These are phyloP conservation scores for Kockovaella imperatae DNA, from an alignment of 768 basidiomycete species.

Conservation along the genomic window DNA sequence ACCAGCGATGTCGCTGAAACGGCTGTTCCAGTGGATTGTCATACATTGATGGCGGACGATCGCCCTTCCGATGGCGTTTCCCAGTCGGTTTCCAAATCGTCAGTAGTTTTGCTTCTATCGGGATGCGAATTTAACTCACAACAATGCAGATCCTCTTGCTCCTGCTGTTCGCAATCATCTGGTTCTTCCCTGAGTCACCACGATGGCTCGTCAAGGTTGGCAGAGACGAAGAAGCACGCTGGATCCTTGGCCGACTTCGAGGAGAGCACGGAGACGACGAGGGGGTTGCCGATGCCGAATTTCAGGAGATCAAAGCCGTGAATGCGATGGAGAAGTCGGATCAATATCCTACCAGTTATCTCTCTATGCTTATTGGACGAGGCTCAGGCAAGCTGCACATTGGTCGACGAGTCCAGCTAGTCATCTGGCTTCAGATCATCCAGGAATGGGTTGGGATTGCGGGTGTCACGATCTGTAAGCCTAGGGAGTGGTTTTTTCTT, in stretches of 20 bases:
- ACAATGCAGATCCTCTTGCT: conserved; percentile 22
- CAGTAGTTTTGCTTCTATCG: no score
- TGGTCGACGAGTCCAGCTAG: conserved; percentile 3
- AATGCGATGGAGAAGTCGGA: neutral
- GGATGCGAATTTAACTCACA: no score
- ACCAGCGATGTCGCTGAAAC: neutral
- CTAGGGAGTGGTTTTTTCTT: neutral
- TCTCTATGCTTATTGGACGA: neutral
- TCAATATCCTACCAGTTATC: neutral
- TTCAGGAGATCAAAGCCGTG: conserved; percentile 6
- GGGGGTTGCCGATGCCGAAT: conserved; percentile 6
- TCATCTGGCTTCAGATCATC: conserved; percentile 23
- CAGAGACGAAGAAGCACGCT: conserved; percentile 7
- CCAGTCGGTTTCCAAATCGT: conserved; percentile 8
- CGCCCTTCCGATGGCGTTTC: conserved; percentile 15
- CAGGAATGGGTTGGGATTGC: conserved; percentile 26
- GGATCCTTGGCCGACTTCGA: conserved; percentile 8
- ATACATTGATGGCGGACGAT: conserved; percentile 7
- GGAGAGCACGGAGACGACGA: conserved; percentile 5
- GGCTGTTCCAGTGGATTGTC: conserved; percentile 3
- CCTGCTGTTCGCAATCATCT: conserved; percentile 9
- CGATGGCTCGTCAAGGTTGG: conserved; percentile 32
- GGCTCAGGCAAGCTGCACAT: neutral
- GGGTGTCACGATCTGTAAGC: conserved; percentile 14
- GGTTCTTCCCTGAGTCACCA: conserved; percentile 31